Evolutionary conservation across 2,329 filamentous ascomycete genomes (phyloP), one percentile per base, ranked within the genome.

Genomic region (Penicillium frequentans): DNA sequence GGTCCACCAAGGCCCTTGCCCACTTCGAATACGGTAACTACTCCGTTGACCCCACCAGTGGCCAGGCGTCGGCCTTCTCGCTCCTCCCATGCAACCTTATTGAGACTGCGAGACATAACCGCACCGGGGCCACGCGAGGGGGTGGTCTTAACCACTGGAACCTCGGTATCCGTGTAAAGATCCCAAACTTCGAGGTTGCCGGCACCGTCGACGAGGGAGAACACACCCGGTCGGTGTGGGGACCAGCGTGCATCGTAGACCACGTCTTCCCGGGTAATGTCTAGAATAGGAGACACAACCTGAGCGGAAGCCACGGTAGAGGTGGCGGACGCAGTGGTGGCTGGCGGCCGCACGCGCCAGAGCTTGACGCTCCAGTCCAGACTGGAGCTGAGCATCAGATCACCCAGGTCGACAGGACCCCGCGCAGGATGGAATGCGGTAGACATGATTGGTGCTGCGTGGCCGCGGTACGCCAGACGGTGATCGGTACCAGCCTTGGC

Each of bases 221-320:
- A 99, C 9, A 99, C 90, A 37, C 92, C 93, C 0, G 95, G 95
- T 72, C 95, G 93, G 63, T 95, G 85, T 0, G 95, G 95, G 14
- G 91, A 96, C 96, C 96, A 99, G 52, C 88, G 89, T 3, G 91
- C 93, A 72, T 97, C 93, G 77, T 99, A 99, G 51, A 99, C 93
- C 21, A 97, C 88, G 68, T 99, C 96, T 77, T 99, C 96, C 54
- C 95, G 89, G 21, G 90, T 88, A 70, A 99, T 91, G 62, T 98
- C 92, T 13, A 98, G 83, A 26, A 99, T 81, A 0, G 95, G 95
- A 3, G 83, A 76, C 29, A 93, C 86, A 1, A 76, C 71, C 60
- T 84, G 80, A 14, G 79, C 74, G 2, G 73, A 64, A 16, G 76
- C 70, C 39, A 73, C 60, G 57, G 72, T 58, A 45, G 73, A 67